These are phyloP conservation scores for Scutellaria minor DNA, from an alignment of 257 asterid species.

Conservation along the genomic window DNA sequence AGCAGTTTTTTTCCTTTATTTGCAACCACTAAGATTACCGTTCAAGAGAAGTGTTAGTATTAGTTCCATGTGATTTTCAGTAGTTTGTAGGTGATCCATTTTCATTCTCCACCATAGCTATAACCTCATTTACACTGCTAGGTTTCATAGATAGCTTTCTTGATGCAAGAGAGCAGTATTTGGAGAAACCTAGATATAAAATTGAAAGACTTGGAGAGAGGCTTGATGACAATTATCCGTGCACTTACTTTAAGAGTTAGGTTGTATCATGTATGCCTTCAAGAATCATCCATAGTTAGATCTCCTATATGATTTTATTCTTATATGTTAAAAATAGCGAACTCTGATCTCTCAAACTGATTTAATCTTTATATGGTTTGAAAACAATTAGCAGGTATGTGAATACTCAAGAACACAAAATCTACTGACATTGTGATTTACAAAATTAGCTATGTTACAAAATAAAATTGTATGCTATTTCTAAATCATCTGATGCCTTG, in stretches of 20 bases:
- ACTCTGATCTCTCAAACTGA: neutral
- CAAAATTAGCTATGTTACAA: neutral
- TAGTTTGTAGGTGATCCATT: neutral
- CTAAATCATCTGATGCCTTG: slow-evolving; percentile 4
- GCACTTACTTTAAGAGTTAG: neutral
- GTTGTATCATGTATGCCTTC: slow-evolving; percentile 5
- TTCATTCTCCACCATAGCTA: neutral
- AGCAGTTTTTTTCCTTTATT: neutral
- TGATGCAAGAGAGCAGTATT: neutral
- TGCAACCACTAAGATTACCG: neutral
- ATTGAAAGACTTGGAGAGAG: neutral
- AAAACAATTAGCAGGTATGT: slow-evolving; percentile 3
- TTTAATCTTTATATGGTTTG: neutral
- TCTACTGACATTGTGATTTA: neutral
- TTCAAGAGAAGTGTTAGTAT: neutral
- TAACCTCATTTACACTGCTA: neutral
- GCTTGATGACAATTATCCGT: neutral
- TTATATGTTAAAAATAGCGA: no score
- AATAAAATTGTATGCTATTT: neutral
- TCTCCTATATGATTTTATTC: no score
- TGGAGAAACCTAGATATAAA: neutral
- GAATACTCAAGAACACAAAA: slow-evolving; percentile 7
- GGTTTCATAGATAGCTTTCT: neutral
- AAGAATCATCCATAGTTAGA: neutral
- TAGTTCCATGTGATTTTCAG: neutral